Evolutionary conservation across 768 basidiomycete genomes (phyloP).

Genomic region (Sutorius australiensis): DNA sequence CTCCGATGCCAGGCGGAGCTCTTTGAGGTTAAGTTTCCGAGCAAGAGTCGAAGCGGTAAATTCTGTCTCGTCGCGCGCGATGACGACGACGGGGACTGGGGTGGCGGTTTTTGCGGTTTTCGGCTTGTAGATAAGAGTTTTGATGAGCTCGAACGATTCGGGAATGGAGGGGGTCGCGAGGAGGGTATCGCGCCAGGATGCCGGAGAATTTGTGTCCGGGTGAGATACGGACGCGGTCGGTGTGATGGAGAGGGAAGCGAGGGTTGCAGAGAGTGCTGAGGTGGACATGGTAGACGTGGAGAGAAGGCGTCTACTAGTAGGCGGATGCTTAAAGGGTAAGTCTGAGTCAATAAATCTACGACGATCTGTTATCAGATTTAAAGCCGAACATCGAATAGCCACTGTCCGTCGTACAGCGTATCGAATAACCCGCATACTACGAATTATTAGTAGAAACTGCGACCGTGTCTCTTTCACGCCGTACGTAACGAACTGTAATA

Average conservation of each 20-base stretch:
- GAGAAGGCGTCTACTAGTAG: slow-evolving; percentile 1
- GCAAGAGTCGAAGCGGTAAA: slow-evolving; percentile 72
- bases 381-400: slow-evolving; percentile 7
- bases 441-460: neutral
- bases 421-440: slow-evolving; percentile 29
- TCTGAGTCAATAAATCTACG: slow-evolving; percentile 18
- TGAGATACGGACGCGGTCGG: slow-evolving; percentile 55
- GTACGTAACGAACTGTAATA: no score
- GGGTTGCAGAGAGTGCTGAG: slow-evolving; percentile 35
- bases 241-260: slow-evolving; percentile 53
- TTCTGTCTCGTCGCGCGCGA: slow-evolving; percentile 83
- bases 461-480: no score
- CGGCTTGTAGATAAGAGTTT: slow-evolving; percentile 93
- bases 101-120: slow-evolving; percentile 89
- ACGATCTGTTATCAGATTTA: slow-evolving; percentile 18
- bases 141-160: slow-evolving; percentile 66
- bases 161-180: slow-evolving; percentile 49
- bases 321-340: slow-evolving; percentile 15
- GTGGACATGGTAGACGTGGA: slow-evolving; percentile 33
- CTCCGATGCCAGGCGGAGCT: slow-evolving; percentile 79
- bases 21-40: slow-evolving; percentile 81
- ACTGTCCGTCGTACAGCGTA: slow-evolving; percentile 23
- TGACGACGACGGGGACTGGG: slow-evolving; percentile 81
- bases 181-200: slow-evolving; percentile 74
- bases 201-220: slow-evolving; percentile 60